Conservation (phyloP, 306 rosid genomes). For the Cucurbita maxima region DNA sequence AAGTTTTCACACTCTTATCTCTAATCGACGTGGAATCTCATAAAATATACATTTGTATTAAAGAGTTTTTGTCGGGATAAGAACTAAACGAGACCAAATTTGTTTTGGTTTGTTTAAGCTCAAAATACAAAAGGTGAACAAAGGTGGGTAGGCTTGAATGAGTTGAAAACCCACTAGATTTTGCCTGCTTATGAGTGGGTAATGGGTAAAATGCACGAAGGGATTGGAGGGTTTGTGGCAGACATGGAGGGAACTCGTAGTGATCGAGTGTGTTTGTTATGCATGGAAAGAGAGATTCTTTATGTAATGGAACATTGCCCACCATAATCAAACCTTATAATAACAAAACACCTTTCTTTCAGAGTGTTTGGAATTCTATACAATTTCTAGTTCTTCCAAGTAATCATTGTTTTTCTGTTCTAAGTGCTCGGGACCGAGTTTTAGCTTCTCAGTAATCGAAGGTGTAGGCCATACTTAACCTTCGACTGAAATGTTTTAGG, state of each 20-base stretch:
- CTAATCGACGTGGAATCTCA: no score
- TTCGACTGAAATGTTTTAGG: no score
- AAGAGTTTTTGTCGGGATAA: no score
- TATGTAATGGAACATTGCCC: slow-evolving; percentile 1
- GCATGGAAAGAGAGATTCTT: slow-evolving; percentile 1
- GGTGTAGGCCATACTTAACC: neutral
- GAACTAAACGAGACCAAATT: no score
- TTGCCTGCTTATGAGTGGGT: neutral
- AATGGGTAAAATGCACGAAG: neutral
- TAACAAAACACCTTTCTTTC: neutral
- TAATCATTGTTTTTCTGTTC: neutral
- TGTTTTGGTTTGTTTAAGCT: no score
- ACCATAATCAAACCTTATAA: neutral
- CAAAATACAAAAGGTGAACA: neutral
- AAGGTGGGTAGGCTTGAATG: neutral
- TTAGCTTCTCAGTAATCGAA: neutral
- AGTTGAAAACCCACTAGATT: neutral
- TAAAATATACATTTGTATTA: no score
- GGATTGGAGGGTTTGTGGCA: slow-evolving; percentile 3
- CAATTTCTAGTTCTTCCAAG: neutral
- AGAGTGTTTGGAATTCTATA: neutral
- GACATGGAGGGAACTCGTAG: neutral
- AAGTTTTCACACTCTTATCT: no score
- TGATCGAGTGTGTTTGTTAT: neutral
- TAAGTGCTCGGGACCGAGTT: neutral